These are phyloP conservation scores for Venturia aucupariae DNA, from an alignment of 2,329 filamentous ascomycete species.

Conservation along the genomic window DNA sequence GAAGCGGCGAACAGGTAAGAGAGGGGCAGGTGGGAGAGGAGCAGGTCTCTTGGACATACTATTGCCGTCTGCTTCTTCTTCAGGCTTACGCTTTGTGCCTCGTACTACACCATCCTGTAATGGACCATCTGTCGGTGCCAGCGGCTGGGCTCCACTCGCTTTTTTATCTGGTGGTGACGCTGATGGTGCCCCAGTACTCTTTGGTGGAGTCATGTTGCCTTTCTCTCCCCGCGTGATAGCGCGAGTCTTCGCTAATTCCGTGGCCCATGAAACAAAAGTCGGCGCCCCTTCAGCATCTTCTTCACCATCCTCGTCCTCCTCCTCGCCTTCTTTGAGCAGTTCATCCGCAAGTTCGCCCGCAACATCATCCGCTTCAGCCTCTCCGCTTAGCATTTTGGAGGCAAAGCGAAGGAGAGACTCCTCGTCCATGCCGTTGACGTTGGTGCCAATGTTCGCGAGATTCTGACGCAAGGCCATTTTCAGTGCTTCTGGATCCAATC, in stretches of 20 bases:
- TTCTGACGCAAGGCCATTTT: conserved; percentile 12
- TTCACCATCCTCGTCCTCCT: neutral
- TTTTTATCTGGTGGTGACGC: conserved; percentile 4
- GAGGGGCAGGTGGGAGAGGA: neutral
- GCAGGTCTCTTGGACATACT: neutral
- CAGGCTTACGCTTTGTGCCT: conserved; percentile 12
- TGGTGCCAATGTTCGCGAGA: neutral
- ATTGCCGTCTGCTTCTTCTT: neutral
- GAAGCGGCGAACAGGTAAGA: neutral
- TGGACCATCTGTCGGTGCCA: neutral
- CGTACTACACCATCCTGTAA: neutral
- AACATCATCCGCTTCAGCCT: conserved; percentile 13
- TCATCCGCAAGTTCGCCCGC: conserved; percentile 10
- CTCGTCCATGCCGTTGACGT: conserved; percentile 12
- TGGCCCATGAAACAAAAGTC: conserved; percentile 4
- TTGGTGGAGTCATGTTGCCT: neutral
- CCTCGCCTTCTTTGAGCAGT: conserved; percentile 9
- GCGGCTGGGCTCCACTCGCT: neutral
- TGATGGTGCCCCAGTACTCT: neutral
- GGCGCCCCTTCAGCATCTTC: neutral
- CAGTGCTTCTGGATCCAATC: conserved; percentile 13
- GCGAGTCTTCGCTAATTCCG: neutral
- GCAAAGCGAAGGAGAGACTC: conserved; percentile 7
- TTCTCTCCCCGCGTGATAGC: neutral
- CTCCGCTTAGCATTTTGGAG: conserved; percentile 11